A percentile compares a stretch with the other conserved stretches of the same genome.
These are phyloP conservation scores for Asterophora parasitica DNA, from an alignment of 768 basidiomycete genomes.

Conservation along the genomic window DNA sequence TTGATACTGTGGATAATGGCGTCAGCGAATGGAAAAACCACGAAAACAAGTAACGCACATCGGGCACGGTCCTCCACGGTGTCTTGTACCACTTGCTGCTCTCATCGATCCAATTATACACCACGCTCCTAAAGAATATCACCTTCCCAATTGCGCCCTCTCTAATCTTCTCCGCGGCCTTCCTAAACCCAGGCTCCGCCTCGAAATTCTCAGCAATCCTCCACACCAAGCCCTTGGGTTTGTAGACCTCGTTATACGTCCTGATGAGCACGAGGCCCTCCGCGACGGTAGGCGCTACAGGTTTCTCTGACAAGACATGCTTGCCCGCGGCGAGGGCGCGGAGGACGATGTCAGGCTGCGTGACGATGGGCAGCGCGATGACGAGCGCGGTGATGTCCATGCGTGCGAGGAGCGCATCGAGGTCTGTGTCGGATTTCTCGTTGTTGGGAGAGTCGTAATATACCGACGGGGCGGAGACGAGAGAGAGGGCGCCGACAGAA, in stretches of 20 bases:
- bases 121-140: constrained; percentile 55
- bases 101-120: constrained; percentile 50
- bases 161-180: constrained; percentile 43
- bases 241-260: constrained; percentile 60
- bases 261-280: constrained; percentile 60
- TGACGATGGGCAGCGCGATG: constrained; percentile 71
- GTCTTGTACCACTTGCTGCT: constrained; percentile 77
- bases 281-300: constrained; percentile 68
- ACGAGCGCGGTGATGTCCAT: constrained; percentile 70
- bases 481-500: too few relatives aligned
- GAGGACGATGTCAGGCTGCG: constrained; percentile 65
- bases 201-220: constrained; percentile 78
- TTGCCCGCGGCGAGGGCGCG: constrained; percentile 71
- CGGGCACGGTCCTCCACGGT: constrained; percentile 78
- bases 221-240: constrained; percentile 69
- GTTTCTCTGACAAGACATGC: constrained; percentile 88
- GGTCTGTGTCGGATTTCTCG: too few relatives aligned
- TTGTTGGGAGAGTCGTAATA: too few relatives aligned
- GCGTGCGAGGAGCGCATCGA: constrained; percentile 64
- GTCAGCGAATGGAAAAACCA: neutral
- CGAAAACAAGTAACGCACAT: constrained; percentile 44
- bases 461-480: too few relatives aligned
- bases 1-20: constrained; percentile 48
- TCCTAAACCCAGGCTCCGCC: constrained; percentile 53
- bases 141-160: constrained; percentile 70